A percentile compares a stretch with the other conserved stretches of the same genome.
Conservation (phyloP, 1,284 basidiomycete genomes). For the Microbotryum silenes-acaulis region DNA sequence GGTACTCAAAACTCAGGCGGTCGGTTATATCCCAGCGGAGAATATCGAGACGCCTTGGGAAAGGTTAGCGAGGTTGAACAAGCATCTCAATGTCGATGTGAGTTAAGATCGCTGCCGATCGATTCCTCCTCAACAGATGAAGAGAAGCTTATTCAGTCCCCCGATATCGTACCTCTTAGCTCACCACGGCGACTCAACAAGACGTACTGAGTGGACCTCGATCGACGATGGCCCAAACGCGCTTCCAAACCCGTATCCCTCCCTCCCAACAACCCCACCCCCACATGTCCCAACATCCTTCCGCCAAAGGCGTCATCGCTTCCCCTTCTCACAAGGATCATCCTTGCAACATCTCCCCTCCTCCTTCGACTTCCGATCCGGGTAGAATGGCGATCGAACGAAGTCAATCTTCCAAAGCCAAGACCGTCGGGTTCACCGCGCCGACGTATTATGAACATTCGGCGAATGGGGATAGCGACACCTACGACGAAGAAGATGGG, state of each 20-base stretch:
- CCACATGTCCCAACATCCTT: slow-evolving; percentile 30
- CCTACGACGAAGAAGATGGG: slow-evolving; percentile 44
- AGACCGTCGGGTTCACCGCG: slow-evolving; percentile 44
- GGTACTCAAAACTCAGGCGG: slow-evolving; percentile 93
- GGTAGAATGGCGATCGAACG: not conserved
- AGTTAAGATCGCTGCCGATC: slow-evolving; percentile 37
- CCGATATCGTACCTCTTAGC: slow-evolving; percentile 24
- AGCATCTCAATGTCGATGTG: slow-evolving; percentile 94
- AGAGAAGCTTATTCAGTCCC: no score
- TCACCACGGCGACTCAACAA: slow-evolving; percentile 37
- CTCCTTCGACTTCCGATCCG: slow-evolving; percentile 2
- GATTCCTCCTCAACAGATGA: slow-evolving; percentile 17
- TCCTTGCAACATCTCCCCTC: slow-evolving; percentile 32
- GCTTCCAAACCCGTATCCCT: slow-evolving; percentile 34
- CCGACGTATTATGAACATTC: slow-evolving; percentile 49
- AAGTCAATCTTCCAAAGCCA: slow-evolving; percentile 21
- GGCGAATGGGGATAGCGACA: slow-evolving; percentile 56
- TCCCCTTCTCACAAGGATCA: slow-evolving; percentile 35
- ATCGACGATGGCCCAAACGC: slow-evolving; percentile 34
- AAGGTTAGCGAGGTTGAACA: slow-evolving; percentile 87
- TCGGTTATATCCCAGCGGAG: slow-evolving; percentile 99
- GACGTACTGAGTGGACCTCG: slow-evolving; percentile 37
- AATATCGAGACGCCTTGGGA: slow-evolving; percentile 99
- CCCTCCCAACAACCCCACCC: slow-evolving; percentile 31
- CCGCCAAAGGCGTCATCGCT: slow-evolving; percentile 30